These are phyloP conservation scores for Cerrena zonata DNA, from an alignment of 1,284 basidiomycete genomes.

Conservation along the genomic window DNA sequence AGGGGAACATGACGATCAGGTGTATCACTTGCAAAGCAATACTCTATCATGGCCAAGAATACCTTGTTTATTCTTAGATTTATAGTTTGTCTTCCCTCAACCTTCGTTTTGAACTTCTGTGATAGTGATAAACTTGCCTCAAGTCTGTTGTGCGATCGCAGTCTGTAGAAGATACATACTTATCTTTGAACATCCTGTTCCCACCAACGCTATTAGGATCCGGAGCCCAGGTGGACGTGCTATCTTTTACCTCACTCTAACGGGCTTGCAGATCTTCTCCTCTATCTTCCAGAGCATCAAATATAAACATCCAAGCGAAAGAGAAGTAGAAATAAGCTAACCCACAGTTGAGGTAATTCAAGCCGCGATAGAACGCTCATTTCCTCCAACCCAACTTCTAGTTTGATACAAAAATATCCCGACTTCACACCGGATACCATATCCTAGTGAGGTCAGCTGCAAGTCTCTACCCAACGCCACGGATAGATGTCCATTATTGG, in stretches of 20 bases:
- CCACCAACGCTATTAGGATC: not conserved
- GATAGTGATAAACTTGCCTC: no score
- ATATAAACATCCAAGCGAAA: no score
- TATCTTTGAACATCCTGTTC: not conserved
- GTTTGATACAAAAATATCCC: no score
- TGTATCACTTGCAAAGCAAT: no score
- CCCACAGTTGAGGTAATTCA: not conserved
- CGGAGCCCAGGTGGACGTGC: not conserved
- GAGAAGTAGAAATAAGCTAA: not conserved
- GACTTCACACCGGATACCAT: not conserved
- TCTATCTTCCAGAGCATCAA: no score
- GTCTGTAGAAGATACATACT: no score
- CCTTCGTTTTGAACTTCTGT: no score
- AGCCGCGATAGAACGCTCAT: not conserved
- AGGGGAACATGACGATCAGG: not conserved
- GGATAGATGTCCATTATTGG: not conserved
- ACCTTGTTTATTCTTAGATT: not conserved
- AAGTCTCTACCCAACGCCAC: not conserved
- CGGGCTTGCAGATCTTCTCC: not conserved
- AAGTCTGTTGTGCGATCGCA: no score
- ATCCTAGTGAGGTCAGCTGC: not conserved
- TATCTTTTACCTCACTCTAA: not conserved
- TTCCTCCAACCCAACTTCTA: no score
- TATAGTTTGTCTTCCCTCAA: no score
- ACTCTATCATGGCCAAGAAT: not conserved